phyloP scores from a whole-genome alignment of 192 early-diverging fungal genomes.

The Backusella circina region DNA sequence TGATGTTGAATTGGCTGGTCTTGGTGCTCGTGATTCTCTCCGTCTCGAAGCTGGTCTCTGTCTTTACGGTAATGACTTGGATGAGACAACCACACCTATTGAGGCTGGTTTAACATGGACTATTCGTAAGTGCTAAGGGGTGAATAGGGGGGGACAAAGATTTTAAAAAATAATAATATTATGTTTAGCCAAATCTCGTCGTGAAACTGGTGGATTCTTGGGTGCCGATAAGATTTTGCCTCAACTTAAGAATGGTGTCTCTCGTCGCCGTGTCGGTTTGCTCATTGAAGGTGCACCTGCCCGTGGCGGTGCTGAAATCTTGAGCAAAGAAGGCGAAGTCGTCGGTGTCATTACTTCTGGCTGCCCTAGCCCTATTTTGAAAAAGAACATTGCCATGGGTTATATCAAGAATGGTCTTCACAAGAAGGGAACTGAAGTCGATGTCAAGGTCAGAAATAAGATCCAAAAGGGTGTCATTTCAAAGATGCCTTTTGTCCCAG shows the following conservation, averaged over 20 bases:
- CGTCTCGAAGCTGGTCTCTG: constrained; percentile 97
- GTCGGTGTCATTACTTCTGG: constrained; percentile 92
- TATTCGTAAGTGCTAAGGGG: constrained; percentile 53
- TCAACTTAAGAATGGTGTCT: constrained; percentile 80
- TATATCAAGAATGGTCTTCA: constrained; percentile 87
- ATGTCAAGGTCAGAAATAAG: constrained; percentile 87
- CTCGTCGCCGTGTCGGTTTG: constrained; percentile 83
- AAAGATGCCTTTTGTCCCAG: constrained; percentile 95
- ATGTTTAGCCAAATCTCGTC: constrained; percentile 69
- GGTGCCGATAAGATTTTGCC: constrained; percentile 81
- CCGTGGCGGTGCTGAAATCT: constrained; percentile 70
- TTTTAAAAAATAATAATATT: background rate
- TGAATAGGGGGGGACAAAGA: background rate
- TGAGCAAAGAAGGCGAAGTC: constrained; percentile 53
- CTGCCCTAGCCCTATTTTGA: constrained; percentile 84
- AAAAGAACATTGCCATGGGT: constrained; percentile 98
- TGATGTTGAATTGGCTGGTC: constrained; percentile 86
- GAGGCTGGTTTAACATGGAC: constrained; percentile 96
- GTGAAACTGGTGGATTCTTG: constrained; percentile 88
- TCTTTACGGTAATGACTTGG: constrained; percentile 94
- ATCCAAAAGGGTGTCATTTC: constrained; percentile 77
- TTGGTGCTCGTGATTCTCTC: constrained; percentile 93
- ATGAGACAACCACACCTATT: constrained; percentile 88
- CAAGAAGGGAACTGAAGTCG: constrained; percentile 88
- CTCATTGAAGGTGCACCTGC: constrained; percentile 93